Percentiles rank a stretch among this genome's conserved stretches.
phyloP scores from a whole-genome alignment of 129 eudicot species.

The Deinandra increscens region DNA sequence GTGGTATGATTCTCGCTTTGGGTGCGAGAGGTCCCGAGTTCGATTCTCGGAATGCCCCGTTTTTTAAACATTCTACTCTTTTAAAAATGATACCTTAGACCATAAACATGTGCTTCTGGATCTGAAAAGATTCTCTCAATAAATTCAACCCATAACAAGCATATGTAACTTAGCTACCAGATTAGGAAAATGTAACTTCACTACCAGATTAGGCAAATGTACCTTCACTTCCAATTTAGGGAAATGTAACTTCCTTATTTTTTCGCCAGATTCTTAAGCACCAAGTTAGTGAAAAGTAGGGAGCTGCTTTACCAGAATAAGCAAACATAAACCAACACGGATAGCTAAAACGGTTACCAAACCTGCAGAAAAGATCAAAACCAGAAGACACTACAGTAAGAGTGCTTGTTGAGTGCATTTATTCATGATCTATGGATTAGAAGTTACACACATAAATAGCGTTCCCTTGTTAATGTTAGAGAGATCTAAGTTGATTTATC shows the following conservation, averaged over 20 bases:
- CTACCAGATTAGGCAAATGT: not conserved
- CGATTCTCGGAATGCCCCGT: conserved; percentile 72
- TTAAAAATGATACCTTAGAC: not conserved
- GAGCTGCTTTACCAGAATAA: conserved; percentile 13
- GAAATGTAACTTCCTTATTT: not conserved
- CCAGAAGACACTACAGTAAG: not conserved
- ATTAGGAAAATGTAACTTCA: not conserved
- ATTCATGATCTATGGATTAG: not conserved
- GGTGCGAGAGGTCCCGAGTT: conserved; percentile 99
- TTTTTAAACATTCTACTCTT: not conserved
- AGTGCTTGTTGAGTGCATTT: conserved; percentile 9
- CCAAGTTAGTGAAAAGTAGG: conserved; percentile 14
- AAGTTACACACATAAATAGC: too few relatives aligned
- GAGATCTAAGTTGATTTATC: too few relatives aligned
- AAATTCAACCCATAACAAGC: too few relatives aligned
- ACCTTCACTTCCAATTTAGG: not conserved
- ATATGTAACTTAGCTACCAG: not conserved
- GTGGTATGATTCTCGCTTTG: conserved; percentile 99
- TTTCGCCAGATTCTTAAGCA: not conserved
- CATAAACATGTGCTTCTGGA: conserved; percentile 1
- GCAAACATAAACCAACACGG: not conserved
- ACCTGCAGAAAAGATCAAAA: not conserved
- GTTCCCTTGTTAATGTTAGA: too few relatives aligned
- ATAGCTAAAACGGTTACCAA: not conserved
- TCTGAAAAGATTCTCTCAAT: not conserved